Base-by-base conservation (phyloP, 371 early-diverging fungal species). In the Phascolomyces articulosus region DNA sequence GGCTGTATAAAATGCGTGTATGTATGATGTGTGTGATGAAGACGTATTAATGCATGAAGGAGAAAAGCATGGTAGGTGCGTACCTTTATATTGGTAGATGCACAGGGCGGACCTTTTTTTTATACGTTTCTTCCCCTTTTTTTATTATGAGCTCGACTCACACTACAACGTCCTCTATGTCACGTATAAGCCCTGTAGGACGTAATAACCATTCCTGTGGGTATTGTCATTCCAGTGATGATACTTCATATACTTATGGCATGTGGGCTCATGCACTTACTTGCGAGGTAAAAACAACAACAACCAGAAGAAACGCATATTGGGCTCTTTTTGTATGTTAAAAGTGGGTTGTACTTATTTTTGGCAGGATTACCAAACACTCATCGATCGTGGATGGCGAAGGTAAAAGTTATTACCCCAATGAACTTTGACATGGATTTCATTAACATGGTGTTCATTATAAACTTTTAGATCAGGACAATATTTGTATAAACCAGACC, bases 351-450 rank as follows among this genome's bases (percentile, higher is more conserved):
- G 21, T 7, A 28, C 38, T n/a, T 27, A 16, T 18, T 40, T 29
- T 41, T 27, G 41, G n/a, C 27, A 90, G 90, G 86, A 87, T 58
- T 91, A 91, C 58, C 89, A 89, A 81, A 60, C 61, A 3, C 69
- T 91, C n/a, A 82, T 91, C 29, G 80, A 91, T 65, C 73, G 84
- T 54, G 91, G 91, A 18, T 91, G 90, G 90, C 75, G 91, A 67
- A 75, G 90, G 87, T 85, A 75, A 16, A 2, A 44, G n/a, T 3
- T 7, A 28, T 18, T 51, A 7, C 21, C 34, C 11, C 15, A 11
- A 2, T 31, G 65, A 88, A 87, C 48, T 87, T 87, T 15, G 91
- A 87, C 2, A 62, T 61, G 9, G 86, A 85, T 60, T 44, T 85
- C 20, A n/a, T 15, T 6, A 58, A 3, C 40, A 13, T 3, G 0